Base-by-base conservation (phyloP, 2,329 filamentous ascomycete species). In the Ascosphaera aggregata region DNA sequence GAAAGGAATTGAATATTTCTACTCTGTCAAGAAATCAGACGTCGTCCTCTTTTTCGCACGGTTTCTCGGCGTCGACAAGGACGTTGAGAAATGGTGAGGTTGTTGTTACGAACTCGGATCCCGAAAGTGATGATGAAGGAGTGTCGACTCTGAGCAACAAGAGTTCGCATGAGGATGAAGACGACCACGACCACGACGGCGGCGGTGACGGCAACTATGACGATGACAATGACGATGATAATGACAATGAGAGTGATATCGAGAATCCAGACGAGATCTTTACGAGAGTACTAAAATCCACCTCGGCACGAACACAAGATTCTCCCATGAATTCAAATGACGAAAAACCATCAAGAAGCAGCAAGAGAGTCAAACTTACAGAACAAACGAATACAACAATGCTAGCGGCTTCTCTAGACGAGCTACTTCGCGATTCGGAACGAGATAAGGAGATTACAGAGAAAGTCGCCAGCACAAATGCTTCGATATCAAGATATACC, bases 31-130 rank as follows among this genome's bases (percentile, higher is more conserved):
- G 22, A 27, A 27, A 27, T 27, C 22, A 27, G 5, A 27, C 22
- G 7, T 7, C 11, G 22, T n/a, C n/a, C n/a, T 27, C 22, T 5
- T 27, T 27, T 27, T 27, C 22, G 11, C 5, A 27, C 11, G 11
- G 22, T 11, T 27, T 27, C 11, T 27, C 22, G 22, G 22, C 48
- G 37, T 58, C 63, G 42, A 60, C 70, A 52, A 61, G 71, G 47
- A 55, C 70, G 9, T 59, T 76, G 40, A 77, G 61, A 42, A 59
- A 66, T 47, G 69, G 69, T 2, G 52, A 63, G 39, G 54, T 64
- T 40, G 52, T 65, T 2, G 61, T 85, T 32, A 65, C 65, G 36
- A 74, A 70, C 40, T 84, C 80, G 0, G 80, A 85, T 27, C 22
- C 22, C 7, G 22, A 27, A 27, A 27, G 22, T 27, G 22, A 27